A percentile compares a stretch with the other conserved stretches of the same genome.
phyloP scores from a whole-genome alignment of 2,329 filamentous ascomycete species.

The Colletotrichum sp. region DNA sequence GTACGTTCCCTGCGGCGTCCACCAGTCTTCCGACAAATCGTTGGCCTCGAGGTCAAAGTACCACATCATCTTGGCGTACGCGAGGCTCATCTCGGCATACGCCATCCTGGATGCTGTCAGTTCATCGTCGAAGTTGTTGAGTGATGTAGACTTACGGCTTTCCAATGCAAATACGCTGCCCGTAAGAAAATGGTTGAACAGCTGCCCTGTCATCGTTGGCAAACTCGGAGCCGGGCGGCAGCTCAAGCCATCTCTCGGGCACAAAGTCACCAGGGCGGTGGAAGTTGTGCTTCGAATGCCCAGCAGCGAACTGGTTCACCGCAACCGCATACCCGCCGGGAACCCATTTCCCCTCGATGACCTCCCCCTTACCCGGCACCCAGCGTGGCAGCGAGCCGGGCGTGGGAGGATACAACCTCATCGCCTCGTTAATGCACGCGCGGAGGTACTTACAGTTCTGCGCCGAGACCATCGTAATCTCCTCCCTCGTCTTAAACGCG shows the following conservation, averaged over 20 bases:
- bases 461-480: background rate
- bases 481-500: background rate
- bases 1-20: slow-evolving; percentile 21
- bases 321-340: background rate
- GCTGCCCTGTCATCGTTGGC: background rate
- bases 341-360: background rate
- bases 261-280: background rate
- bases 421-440: background rate
- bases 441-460: background rate
- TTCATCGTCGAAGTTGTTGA: background rate
- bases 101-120: slow-evolving; percentile 36
- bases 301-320: background rate
- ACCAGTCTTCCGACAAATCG: slow-evolving; percentile 38
- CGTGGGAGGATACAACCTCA: background rate
- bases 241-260: slow-evolving; percentile 1
- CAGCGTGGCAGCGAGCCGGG: background rate
- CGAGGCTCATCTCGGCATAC: slow-evolving; percentile 52
- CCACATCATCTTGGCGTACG: slow-evolving; percentile 48
- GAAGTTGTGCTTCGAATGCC: background rate
- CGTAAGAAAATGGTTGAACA: slow-evolving; percentile 51
- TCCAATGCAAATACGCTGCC: slow-evolving; percentile 55
- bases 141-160: slow-evolving; percentile 43
- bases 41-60: slow-evolving; percentile 49
- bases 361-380: background rate
- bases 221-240: background rate